phyloP scores from a whole-genome alignment of 495 filamentous ascomycete genomes.

The Podospora bellae-mahoneyi region DNA sequence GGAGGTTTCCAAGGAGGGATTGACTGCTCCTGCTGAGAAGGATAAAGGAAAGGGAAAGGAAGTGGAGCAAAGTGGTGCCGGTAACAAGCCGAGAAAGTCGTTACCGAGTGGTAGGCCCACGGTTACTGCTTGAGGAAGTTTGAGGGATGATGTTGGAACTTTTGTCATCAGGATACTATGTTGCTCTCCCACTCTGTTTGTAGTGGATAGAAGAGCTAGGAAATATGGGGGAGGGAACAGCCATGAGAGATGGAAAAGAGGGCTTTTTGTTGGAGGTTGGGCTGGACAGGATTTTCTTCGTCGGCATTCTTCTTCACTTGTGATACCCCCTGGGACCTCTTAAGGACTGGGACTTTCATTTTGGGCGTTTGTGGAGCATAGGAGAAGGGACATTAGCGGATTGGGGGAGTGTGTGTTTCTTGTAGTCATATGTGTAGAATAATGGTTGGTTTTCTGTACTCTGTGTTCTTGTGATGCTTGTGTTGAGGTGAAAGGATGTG shows the following conservation, averaged over 20 bases:
- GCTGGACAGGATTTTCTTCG: not conserved
- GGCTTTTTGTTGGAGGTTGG: not conserved
- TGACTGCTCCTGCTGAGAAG: conserved; percentile 4
- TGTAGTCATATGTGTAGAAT: too few species aligned
- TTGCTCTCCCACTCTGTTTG: not conserved
- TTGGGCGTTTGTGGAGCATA: not conserved
- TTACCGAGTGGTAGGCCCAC: conserved; percentile 11
- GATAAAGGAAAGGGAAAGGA: not conserved
- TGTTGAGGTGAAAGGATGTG: too few species aligned
- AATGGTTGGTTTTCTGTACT: too few species aligned
- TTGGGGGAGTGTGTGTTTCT: too few species aligned
- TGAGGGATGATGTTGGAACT: not conserved
- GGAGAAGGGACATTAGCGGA: not conserved
- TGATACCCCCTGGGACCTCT: not conserved
- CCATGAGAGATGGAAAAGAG: not conserved
- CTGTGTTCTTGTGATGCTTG: too few species aligned
- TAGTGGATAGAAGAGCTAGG: not conserved
- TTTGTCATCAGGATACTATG: not conserved
- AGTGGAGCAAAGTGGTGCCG: not conserved
- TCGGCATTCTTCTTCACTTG: not conserved
- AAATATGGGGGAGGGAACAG: not conserved
- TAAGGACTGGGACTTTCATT: not conserved
- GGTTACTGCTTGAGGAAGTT: not conserved
- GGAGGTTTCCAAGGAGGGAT: conserved; percentile 28
- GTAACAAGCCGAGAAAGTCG: conserved; percentile 17